A percentile compares a stretch with the other conserved stretches of the same genome.
phyloP scores from a whole-genome alignment of 2,329 filamentous ascomycete species.

The Xylaria sp. region DNA sequence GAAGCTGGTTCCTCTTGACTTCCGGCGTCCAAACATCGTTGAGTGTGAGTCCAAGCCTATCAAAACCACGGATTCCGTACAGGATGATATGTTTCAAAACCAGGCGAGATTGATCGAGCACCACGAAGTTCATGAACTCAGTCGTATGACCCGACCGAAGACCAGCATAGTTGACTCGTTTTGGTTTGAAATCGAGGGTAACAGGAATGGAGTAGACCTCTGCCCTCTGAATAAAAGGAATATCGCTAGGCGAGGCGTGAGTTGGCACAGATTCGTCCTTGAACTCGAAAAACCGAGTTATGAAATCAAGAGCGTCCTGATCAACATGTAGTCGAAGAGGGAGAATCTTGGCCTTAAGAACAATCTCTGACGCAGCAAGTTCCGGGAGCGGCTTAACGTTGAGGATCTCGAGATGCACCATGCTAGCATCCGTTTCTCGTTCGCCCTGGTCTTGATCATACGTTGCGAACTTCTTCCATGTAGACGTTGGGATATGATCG shows the following conservation, averaged over 20 bases:
- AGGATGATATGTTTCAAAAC: conserved; percentile 83
- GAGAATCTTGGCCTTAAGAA: conserved; percentile 71
- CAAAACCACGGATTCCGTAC: conserved; percentile 87
- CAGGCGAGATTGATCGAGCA: conserved; percentile 83
- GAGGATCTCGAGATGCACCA: conserved; percentile 84
- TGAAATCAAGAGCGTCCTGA: conserved; percentile 94
- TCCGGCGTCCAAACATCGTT: conserved; percentile 98
- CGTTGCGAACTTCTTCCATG: conserved; percentile 96
- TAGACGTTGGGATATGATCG: conserved; percentile 89
- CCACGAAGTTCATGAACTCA: conserved; percentile 98
- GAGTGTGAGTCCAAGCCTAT: conserved; percentile 79
- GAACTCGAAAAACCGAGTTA: conserved; percentile 96
- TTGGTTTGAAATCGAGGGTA: conserved; percentile 92
- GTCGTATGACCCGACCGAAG: conserved; percentile 89
- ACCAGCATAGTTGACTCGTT: conserved; percentile 92
- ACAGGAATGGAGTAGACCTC: conserved; percentile 81
- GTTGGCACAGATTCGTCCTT: conserved; percentile 65
- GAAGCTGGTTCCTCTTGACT: conserved; percentile 82
- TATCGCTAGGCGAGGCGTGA: conserved; percentile 59
- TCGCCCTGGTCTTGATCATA: conserved; percentile 86
- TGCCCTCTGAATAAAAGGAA: conserved; percentile 82
- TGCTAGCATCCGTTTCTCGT: conserved; percentile 77
- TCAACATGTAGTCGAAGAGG: conserved; percentile 91
- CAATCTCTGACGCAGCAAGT: conserved; percentile 82
- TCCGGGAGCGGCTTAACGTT: conserved; percentile 82